Conservation (phyloP, 1,284 basidiomycete genomes). For the Amylostereum chailletii region DNA sequence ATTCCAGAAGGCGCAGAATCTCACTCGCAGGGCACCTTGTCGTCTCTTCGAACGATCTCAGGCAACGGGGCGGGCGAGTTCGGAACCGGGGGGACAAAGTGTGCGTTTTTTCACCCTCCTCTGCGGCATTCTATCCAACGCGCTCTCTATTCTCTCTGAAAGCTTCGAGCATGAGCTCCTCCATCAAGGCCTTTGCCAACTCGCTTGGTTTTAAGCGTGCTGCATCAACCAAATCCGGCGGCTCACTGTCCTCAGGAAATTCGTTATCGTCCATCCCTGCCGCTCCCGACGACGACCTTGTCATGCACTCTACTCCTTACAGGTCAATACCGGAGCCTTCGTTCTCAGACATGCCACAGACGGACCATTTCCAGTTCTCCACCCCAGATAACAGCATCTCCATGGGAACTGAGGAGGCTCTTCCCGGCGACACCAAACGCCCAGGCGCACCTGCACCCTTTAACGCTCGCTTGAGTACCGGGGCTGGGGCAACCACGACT, state of each 20-base stretch:
- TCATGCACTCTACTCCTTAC: slow-evolving; percentile 39
- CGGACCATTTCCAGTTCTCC: slow-evolving; percentile 43
- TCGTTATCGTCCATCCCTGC: slow-evolving; percentile 15
- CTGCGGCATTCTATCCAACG: slow-evolving; percentile 6
- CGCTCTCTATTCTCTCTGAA: slow-evolving; percentile 6
- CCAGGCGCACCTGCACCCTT: slow-evolving; percentile 48
- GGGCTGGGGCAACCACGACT: slow-evolving; percentile 35
- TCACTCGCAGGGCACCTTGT: slow-evolving; percentile 34
- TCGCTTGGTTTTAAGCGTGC: slow-evolving; percentile 60
- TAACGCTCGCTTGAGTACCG: slow-evolving; percentile 47
- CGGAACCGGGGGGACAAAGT: slow-evolving; percentile 54
- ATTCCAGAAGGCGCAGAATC: slow-evolving; percentile 35
- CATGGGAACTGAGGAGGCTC: slow-evolving; percentile 27
- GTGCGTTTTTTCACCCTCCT: slow-evolving; percentile 29
- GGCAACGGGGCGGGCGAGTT: slow-evolving; percentile 45
- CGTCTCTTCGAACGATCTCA: slow-evolving; percentile 32
- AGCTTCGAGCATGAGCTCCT: slow-evolving; percentile 52
- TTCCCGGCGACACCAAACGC: slow-evolving; percentile 47
- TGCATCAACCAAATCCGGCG: slow-evolving; percentile 24
- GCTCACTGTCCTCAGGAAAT: slow-evolving; percentile 11
- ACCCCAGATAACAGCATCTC: slow-evolving; percentile 22
- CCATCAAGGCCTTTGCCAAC: slow-evolving; percentile 59
- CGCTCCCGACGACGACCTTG: slow-evolving; percentile 22
- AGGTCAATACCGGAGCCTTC: slow-evolving; percentile 33
- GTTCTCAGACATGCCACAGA: slow-evolving; percentile 28